Base-by-base conservation (phyloP, 1,284 basidiomycete species). In the Entoloma clypeatum region DNA sequence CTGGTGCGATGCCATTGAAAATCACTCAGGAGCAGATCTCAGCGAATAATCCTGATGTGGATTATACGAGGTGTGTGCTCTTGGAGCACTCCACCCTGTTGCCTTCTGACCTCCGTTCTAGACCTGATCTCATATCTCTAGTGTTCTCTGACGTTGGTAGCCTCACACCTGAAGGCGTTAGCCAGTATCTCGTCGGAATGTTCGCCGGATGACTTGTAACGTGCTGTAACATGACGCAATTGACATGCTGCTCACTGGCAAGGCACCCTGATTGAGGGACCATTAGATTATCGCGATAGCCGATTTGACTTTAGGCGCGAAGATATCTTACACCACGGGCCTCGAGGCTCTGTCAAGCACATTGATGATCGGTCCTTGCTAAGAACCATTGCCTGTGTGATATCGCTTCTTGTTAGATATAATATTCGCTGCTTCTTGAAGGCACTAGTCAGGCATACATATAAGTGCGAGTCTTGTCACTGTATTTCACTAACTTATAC, bases 71-170 rank as follows among this genome's bases (percentile, higher is more conserved):
- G 84, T 85, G 43, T 35, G 51, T 23, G 51, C 44, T 54, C 37
- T 36, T 22, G 21, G 13, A 21, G 21, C 23, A 19, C 18, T 40
- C 26, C 25, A 45, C 37, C 25, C 21, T 19, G 17, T 9, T 38
- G 39, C 31, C 14, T 31, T 11, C 33, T 49, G 35, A 44, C 23
- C 45, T 41, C 44, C 50, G 48, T 46, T 39, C 41, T 59, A 89
- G 86, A 56, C 88, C 90, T 47, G 86, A 92, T 67, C 67, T 93
- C 52, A 92, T 95, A 53, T 86, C 88, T 9, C 74, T 94, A 23
- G 86, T 96, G 23, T 90, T 96, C 57, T 91, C 87, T 44, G 92
- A 96, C 52, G 86, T 94, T 18, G 92, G 92, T 24, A 89, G 90
- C 49, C 69, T 96, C 49, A 94, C 92, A 13, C 92, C 92, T 28